phyloP scores from a whole-genome alignment of 768 basidiomycete genomes.

The Suillus cothurnatus region DNA sequence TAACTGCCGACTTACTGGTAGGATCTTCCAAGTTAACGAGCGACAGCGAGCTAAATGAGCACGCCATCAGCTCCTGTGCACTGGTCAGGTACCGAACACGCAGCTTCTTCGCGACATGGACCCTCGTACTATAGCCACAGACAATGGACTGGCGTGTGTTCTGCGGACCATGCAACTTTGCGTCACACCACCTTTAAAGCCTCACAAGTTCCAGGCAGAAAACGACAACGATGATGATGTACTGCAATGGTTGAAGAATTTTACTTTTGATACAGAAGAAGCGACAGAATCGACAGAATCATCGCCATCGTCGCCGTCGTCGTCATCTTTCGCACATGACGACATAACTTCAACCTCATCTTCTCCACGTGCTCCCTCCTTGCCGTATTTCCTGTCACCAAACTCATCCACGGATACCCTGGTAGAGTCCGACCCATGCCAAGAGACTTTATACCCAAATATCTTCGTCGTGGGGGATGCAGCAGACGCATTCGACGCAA shows the following conservation, averaged over 20 bases:
- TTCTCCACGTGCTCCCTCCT: slow-evolving; percentile 12
- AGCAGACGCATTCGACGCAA: slow-evolving; percentile 66
- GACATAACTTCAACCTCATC: background rate
- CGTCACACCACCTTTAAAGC: slow-evolving; percentile 2
- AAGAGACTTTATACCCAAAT: slow-evolving; percentile 44
- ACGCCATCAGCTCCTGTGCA: slow-evolving; percentile 52
- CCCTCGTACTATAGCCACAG: slow-evolving; percentile 39
- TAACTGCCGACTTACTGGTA: slow-evolving; percentile 57
- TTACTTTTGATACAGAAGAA: background rate
- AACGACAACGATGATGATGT: background rate
- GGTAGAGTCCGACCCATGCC: slow-evolving; percentile 3
- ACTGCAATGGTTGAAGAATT: background rate
- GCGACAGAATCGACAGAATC: background rate
- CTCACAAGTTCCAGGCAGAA: background rate
- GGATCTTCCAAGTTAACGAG: slow-evolving; percentile 1
- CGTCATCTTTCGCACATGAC: background rate
- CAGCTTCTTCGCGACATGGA: slow-evolving; percentile 46
- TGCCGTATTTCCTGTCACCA: slow-evolving; percentile 2
- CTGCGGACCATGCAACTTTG: slow-evolving; percentile 50
- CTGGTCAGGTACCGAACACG: slow-evolving; percentile 63
- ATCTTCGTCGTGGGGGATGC: slow-evolving; percentile 66
- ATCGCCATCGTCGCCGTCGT: no score
- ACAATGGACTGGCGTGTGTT: slow-evolving; percentile 46
- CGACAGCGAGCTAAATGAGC: background rate
- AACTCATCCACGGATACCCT: slow-evolving; percentile 18